phyloP scores from a whole-genome alignment of 2,329 filamentous ascomycete species.

The Ophiocordyceps camponoti-rufipedis region DNA sequence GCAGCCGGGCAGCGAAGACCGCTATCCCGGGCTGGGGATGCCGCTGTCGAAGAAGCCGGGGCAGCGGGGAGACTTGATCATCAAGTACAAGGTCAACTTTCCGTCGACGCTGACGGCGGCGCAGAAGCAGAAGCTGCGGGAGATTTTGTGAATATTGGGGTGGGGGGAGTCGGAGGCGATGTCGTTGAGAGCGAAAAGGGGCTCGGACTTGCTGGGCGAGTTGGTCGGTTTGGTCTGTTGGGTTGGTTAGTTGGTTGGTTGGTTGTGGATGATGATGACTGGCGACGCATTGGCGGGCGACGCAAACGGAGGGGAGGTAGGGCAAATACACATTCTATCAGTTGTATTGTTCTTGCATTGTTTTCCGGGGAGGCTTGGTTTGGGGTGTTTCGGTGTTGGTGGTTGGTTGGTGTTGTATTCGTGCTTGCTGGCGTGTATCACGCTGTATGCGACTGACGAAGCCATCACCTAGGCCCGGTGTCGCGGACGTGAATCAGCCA shows the following conservation, averaged over 20 bases:
- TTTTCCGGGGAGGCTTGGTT: not conserved
- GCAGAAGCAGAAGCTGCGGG: constrained; percentile 67
- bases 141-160: constrained; percentile 41
- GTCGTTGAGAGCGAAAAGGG: too few relatives aligned
- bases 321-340: too few relatives aligned
- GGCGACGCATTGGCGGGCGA: too few relatives aligned
- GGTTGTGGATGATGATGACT: too few relatives aligned
- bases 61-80: constrained; percentile 70
- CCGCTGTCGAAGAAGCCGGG: constrained; percentile 78
- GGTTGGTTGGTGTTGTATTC: too few relatives aligned
- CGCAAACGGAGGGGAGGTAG: too few relatives aligned
- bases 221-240: too few relatives aligned
- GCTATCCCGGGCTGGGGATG: constrained; percentile 81
- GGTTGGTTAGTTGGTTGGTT: too few relatives aligned
- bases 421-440: too few relatives aligned
- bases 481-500: not conserved
- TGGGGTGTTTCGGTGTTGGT: too few relatives aligned
- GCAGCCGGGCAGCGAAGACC: constrained; percentile 63
- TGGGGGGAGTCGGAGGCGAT: constrained; percentile 2
- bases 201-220: too few relatives aligned
- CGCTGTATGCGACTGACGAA: too few relatives aligned
- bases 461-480: not conserved
- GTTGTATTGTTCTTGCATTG: not conserved
- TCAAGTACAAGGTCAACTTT: constrained; percentile 88
- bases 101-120: constrained; percentile 55